Evolutionary conservation across 2,329 filamentous ascomycete genomes (phyloP).

Genomic region (Pseudogymnoascus pannorum): DNA sequence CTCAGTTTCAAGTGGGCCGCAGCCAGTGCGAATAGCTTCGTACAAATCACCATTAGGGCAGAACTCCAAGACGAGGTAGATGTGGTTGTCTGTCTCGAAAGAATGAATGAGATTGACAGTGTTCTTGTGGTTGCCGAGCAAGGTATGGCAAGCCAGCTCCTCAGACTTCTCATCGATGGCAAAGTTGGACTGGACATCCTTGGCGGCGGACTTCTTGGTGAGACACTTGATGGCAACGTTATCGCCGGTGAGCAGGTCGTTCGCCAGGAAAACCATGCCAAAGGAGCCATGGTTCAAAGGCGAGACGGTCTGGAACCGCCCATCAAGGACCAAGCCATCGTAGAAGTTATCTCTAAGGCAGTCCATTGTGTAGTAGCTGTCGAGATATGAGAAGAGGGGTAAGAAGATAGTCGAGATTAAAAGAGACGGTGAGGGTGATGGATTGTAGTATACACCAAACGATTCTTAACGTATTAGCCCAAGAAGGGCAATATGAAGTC

Average conservation of each 20-base stretch:
- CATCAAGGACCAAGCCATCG: constrained; percentile 72
- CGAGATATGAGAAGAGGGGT: background rate
- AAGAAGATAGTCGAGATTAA: constrained; percentile 15
- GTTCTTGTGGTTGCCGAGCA: constrained; percentile 74
- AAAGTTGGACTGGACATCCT: constrained; percentile 52
- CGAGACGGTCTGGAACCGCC: constrained; percentile 84
- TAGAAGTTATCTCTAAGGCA: constrained; percentile 80
- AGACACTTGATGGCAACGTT: constrained; percentile 94
- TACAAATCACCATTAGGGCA: constrained; percentile 94
- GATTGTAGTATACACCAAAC: constrained; percentile 18
- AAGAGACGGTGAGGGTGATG: constrained; percentile 10
- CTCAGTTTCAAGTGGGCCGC: constrained; percentile 86
- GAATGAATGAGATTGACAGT: constrained; percentile 88
- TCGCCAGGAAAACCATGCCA: constrained; percentile 94
- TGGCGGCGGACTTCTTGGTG: constrained; percentile 68
- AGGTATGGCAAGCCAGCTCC: constrained; percentile 71
- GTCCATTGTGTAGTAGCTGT: constrained; percentile 52
- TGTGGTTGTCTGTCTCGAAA: constrained; percentile 85
- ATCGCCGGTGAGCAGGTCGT: constrained; percentile 67
- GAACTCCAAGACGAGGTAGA: constrained; percentile 91
- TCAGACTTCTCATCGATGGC: constrained; percentile 77
- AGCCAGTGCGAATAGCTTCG: constrained; percentile 85
- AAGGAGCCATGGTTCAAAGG: constrained; percentile 98
- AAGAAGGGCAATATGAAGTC: constrained; percentile 14
- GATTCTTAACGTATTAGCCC: constrained; percentile 28